Percentiles rank a stretch among this genome's conserved stretches.
These are phyloP conservation scores for Salinomyces thailandicus DNA, from an alignment of 2,329 filamentous ascomycete species.

Conservation along the genomic window DNA sequence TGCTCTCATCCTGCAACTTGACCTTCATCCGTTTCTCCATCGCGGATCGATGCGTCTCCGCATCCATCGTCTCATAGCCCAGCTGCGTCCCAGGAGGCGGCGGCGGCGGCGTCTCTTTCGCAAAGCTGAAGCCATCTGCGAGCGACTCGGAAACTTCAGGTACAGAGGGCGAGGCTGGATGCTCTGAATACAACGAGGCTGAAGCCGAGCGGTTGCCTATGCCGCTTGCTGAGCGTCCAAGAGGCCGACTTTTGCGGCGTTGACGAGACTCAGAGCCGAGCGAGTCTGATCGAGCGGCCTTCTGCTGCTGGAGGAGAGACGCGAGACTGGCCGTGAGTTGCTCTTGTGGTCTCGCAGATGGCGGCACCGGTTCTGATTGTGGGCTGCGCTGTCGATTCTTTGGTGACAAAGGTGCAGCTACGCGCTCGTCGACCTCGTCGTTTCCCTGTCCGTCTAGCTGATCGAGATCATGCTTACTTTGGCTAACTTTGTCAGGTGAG, in stretches of 20 bases:
- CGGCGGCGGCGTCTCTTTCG: slow-evolving; percentile 7
- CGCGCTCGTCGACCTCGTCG: not conserved
- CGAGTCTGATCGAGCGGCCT: slow-evolving; percentile 6
- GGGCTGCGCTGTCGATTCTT: slow-evolving; percentile 1
- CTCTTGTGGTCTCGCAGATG: slow-evolving; percentile 7
- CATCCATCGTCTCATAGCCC: slow-evolving; percentile 25
- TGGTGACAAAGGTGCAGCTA: slow-evolving; percentile 1
- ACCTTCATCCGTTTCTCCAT: slow-evolving; percentile 26
- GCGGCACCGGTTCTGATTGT: not conserved
- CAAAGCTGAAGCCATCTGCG: slow-evolving; percentile 13
- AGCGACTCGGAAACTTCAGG: slow-evolving; percentile 8
- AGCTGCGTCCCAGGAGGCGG: slow-evolving; percentile 25
- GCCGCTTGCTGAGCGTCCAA: slow-evolving; percentile 22
- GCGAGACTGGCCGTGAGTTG: slow-evolving; percentile 16
- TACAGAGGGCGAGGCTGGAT: slow-evolving; percentile 3
- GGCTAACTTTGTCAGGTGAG: slow-evolving; percentile 11
- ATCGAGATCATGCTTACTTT: not conserved
- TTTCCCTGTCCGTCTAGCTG: not conserved
- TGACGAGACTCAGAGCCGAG: slow-evolving; percentile 3
- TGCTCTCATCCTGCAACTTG: slow-evolving; percentile 16
- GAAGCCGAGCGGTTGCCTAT: slow-evolving; percentile 15
- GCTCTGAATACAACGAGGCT: slow-evolving; percentile 7
- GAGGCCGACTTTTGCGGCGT: slow-evolving; percentile 20
- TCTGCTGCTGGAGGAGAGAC: slow-evolving; percentile 13
- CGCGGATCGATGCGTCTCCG: slow-evolving; percentile 19